Base-by-base conservation (phyloP, 305 asterid species). In the Fraxinus greggii region DNA sequence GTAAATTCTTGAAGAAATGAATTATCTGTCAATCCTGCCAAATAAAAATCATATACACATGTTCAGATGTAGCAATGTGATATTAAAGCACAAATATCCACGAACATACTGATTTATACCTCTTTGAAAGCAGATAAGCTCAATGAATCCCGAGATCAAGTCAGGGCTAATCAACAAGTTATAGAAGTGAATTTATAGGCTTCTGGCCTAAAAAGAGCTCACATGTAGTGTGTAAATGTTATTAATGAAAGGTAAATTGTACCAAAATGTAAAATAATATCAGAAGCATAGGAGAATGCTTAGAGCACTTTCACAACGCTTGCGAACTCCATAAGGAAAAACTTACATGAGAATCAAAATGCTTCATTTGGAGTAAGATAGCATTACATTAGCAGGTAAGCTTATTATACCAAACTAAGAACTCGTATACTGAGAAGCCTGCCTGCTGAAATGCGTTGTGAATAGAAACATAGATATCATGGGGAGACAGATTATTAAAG, bases 21-120 rank as follows among this genome's bases (percentile, higher is more conserved):
- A 72, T 32, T 72, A 32, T 21, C 51, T 72, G 48, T 51, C 61
- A 73, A 72, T 32, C 83, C 83, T 80, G 83, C 73, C 59, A 48
- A 48, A 70, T 80, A 24, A 61, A 23, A 38, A 72, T 73, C 56
- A 80, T 69, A 32, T 23, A 33, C 48, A 80, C 13, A 80, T 51
- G 72, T 51, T 72, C 83, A 33, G 9, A 51, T 80, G 61, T 24
- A 23, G 29, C 19, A 48, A 70, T 23, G 59, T 19, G 67, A 56
- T 19, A 56, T 56, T 19, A 1, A 56, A 56, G 26, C 67, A 56
- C 13, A 56, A 6, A 19, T 56, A 56, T 56, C 67, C 67, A 1
- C 7, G 13, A 56, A 56, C 12, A 7, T 56, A 56, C 12, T 56
- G 28, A 19, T 19, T 56, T 7, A 19, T 56, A 56, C 28, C 24